A percentile compares a stretch with the other conserved stretches of the same genome.
These are phyloP conservation scores for Geoglossum cookeanum DNA, from an alignment of 2,329 filamentous ascomycete genomes.

Conservation along the genomic window DNA sequence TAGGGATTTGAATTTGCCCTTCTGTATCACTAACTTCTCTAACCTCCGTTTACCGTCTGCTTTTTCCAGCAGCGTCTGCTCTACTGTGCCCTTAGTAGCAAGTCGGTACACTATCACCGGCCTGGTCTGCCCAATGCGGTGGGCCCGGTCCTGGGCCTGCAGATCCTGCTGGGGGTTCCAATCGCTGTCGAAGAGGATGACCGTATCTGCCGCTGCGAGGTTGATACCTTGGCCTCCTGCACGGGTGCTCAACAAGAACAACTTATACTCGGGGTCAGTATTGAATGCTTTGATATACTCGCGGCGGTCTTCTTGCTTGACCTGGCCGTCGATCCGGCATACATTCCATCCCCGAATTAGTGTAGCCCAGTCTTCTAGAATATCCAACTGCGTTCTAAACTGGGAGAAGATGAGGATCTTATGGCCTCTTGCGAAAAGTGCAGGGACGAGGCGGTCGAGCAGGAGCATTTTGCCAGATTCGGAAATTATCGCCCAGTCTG, in stretches of 20 bases:
- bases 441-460: conserved; percentile 65
- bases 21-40: conserved; percentile 89
- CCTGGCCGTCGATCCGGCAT: conserved; percentile 80
- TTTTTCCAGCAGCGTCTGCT: conserved; percentile 68
- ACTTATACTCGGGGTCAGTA: conserved; percentile 39
- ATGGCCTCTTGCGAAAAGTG: conserved; percentile 53
- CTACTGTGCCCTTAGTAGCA: conserved; percentile 81
- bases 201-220: conserved; percentile 75
- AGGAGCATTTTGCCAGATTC: conserved; percentile 92
- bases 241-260: conserved; percentile 79
- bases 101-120: conserved; percentile 89
- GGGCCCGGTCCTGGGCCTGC: conserved; percentile 87
- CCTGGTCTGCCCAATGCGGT: conserved; percentile 81
- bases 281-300: conserved; percentile 60
- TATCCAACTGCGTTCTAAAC: conserved; percentile 85
- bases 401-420: conserved; percentile 95
- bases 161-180: conserved; percentile 97
- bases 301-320: conserved; percentile 53
- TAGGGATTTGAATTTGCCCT: conserved; percentile 56
- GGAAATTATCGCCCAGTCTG: conserved; percentile 66
- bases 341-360: conserved; percentile 61
- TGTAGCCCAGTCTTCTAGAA: conserved; percentile 69
- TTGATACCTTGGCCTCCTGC: conserved; percentile 95
- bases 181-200: conserved; percentile 75
- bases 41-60: conserved; percentile 82